These are phyloP conservation scores for Fusarium chaquense DNA, from an alignment of 2,329 filamentous ascomycete species.

Conservation along the genomic window DNA sequence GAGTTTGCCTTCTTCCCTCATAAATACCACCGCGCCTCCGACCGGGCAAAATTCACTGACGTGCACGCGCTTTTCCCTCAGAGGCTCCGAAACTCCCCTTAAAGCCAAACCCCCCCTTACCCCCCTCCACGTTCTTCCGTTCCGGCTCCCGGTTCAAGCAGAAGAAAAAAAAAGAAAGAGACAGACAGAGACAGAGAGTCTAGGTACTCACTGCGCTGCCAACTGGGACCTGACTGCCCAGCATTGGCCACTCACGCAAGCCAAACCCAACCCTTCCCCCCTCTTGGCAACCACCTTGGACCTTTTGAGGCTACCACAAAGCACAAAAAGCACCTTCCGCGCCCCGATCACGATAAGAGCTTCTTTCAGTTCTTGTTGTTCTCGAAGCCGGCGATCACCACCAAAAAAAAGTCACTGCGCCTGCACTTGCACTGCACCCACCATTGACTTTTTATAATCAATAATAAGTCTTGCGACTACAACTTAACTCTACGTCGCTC, in stretches of 20 bases:
- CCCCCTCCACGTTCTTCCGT: slow-evolving; percentile 27
- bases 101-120: slow-evolving; percentile 43
- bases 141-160: slow-evolving; percentile 33
- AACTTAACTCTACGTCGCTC: slow-evolving; percentile 3
- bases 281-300: slow-evolving; percentile 39
- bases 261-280: slow-evolving; percentile 1
- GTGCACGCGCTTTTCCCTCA: slow-evolving; percentile 61
- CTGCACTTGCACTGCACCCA: slow-evolving; percentile 7
- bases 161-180: slow-evolving; percentile 39
- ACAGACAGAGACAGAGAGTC: slow-evolving; percentile 4
- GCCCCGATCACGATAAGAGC: slow-evolving; percentile 41
- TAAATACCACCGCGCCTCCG: slow-evolving; percentile 62
- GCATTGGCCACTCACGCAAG: slow-evolving; percentile 30
- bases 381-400: slow-evolving; percentile 36
- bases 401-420: slow-evolving; percentile 7
- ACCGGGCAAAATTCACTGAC: slow-evolving; percentile 59
- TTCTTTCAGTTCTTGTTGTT: slow-evolving; percentile 35
- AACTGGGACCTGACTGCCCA: slow-evolving; percentile 5
- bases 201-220: slow-evolving; percentile 19
- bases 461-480: slow-evolving; percentile 38
- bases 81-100: slow-evolving; percentile 54
- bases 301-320: slow-evolving; percentile 33
- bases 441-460: slow-evolving; percentile 32
- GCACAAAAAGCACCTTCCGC: slow-evolving; percentile 39
- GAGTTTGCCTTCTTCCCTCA: slow-evolving; percentile 56